Evolutionary conservation across 345 rosid species (phyloP), one percentile per base, ranked within the genome.

Genomic region (Noccaea caerulescens): DNA sequence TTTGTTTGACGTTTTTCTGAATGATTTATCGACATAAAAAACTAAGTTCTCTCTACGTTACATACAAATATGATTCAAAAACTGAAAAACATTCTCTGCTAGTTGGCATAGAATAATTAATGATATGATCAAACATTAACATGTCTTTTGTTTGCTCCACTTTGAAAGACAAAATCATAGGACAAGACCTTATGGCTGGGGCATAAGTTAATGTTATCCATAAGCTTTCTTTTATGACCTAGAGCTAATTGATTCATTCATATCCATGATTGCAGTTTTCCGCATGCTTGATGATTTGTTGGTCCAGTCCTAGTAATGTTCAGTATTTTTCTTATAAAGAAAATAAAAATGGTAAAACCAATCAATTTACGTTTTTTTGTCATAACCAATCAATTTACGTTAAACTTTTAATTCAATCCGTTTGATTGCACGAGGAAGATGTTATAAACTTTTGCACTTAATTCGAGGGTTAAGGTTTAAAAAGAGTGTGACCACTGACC

Each of bases 251-350:
- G 56, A 37, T 16, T 55, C 58, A 37, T 16, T 55, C 58, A 64
- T 25, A 56, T 27, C 38, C 51, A 65, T 66, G 36, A 63, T 72
- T 64, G 27, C 45, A 57, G 5, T 38, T 72, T 71, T 30, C 32
- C 37, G 66, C 77, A 73, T 73, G 77, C 60, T 65, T 65, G 37
- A 47, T 65, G 38, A 73, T 65, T 57, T 37, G 8, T 64, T 56
- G 71, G 43, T 57, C 77, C 42, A 64, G 8, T 39, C 66, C 25
- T 39, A 16, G 27, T 33, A 14, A 55, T 42, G 39, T 0, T 12
- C 30, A 27, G 23, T 56, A 0, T 33, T 8, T 18, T n/a, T 16
- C 3, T 8, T 47, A 1, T 1, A 1, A 20, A 9, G 5, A 57
- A 57, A 16, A 57, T 34, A 8, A 1, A 3, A 34, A 4, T 34